Percentiles rank a stretch among this genome's conserved stretches.
Conservation (phyloP, 495 filamentous ascomycete genomes). For the Trichoderma virens region DNA sequence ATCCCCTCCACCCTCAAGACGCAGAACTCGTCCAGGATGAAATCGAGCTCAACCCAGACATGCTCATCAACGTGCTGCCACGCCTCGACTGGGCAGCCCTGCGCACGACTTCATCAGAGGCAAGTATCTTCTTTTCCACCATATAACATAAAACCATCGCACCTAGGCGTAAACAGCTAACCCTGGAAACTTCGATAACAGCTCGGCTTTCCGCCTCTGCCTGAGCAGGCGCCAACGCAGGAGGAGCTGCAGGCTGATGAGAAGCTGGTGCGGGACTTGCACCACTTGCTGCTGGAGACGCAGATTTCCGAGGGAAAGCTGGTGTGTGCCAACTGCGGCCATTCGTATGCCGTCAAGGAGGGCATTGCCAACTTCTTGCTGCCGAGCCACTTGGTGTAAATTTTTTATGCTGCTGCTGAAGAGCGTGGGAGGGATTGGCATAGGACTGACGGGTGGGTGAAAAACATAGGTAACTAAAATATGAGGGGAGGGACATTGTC, state of each 20-base stretch:
- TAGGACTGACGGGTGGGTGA: background rate
- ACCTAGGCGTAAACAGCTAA: no score
- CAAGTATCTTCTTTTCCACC: conserved; percentile 37
- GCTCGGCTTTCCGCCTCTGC: conserved; percentile 79
- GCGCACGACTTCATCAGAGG: conserved; percentile 67
- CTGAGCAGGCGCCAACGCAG: conserved; percentile 49
- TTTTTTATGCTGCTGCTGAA: background rate
- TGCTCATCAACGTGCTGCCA: conserved; percentile 75
- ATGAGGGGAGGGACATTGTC: background rate
- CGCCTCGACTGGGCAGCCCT: conserved; percentile 84
- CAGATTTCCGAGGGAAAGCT: conserved; percentile 79
- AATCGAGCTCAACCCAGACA: conserved; percentile 65
- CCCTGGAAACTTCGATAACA: conserved; percentile 20
- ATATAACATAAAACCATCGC: no score
- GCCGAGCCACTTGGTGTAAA: conserved; percentile 76
- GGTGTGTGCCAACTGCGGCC: conserved; percentile 83
- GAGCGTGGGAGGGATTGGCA: background rate
- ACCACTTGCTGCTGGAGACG: conserved; percentile 81
- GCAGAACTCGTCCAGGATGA: conserved; percentile 81
- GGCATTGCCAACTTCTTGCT: conserved; percentile 95
- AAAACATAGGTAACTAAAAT: background rate
- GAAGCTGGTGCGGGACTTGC: conserved; percentile 65
- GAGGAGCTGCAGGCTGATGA: conserved; percentile 55
- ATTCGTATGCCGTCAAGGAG: conserved; percentile 87
- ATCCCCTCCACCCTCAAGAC: conserved; percentile 85